These are phyloP conservation scores for Eucalyptus cladocalyx DNA, from an alignment of 345 rosid genomes.

Conservation along the genomic window DNA sequence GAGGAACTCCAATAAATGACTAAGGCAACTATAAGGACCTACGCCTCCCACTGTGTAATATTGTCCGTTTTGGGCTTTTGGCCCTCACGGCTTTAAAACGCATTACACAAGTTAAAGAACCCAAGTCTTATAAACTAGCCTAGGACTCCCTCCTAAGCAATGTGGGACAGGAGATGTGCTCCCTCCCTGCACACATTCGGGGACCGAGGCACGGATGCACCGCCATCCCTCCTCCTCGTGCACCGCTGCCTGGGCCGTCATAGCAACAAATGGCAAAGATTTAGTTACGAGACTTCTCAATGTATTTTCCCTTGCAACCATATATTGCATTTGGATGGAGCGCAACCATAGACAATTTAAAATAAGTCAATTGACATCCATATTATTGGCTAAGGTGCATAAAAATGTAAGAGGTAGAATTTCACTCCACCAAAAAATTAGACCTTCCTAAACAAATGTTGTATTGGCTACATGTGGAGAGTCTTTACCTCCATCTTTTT, in stretches of 20 bases:
- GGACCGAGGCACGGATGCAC: no score
- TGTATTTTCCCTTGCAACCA: not conserved
- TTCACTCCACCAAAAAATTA: not conserved
- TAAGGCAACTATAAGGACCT: not conserved
- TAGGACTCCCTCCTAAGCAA: no score
- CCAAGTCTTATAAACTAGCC: no score
- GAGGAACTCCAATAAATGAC: not conserved
- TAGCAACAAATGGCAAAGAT: not conserved
- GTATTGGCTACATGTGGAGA: not conserved
- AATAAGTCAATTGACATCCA: not conserved
- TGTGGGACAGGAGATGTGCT: no score
- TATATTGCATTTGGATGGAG: not conserved
- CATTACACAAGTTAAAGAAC: no score
- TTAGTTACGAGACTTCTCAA: not conserved
- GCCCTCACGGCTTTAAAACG: no score
- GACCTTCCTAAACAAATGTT: not conserved
- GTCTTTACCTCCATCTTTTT: not conserved
- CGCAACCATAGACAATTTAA: not conserved
- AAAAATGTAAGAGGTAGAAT: not conserved
- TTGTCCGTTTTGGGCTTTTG: accelerated
- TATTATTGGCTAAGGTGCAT: not conserved
- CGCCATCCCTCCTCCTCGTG: no score
- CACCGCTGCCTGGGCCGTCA: no score
- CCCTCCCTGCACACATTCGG: accelerated
- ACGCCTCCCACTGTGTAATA: no score